Percentiles rank a stretch among this genome's conserved stretches.
Evolutionary conservation across 805 yeast species (phyloP).

Genomic region (Saccharomycopsis fibuligera): DNA sequence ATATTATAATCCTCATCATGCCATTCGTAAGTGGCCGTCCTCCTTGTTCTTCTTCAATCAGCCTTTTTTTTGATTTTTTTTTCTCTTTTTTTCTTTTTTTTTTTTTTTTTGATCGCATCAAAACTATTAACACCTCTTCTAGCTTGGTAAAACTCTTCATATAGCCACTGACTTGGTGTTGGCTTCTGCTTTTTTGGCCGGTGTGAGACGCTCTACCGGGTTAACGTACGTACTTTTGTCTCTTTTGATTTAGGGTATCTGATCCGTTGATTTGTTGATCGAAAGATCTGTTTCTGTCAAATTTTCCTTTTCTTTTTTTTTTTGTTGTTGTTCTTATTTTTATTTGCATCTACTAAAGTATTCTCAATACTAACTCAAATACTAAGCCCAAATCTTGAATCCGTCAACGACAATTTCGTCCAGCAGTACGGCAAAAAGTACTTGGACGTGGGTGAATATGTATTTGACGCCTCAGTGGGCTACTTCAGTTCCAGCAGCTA

Average conservation of each 20-base stretch:
- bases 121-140: neutral
- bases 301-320: too few relatives aligned
- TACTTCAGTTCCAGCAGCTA: conserved; percentile 65
- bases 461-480: conserved; percentile 66
- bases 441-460: conserved; percentile 78
- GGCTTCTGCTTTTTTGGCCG: conserved; percentile 51
- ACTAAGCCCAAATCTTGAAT: conserved; percentile 40
- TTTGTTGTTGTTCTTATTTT: neutral
- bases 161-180: conserved; percentile 8
- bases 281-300: too few relatives aligned
- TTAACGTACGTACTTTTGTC: conserved; percentile 30
- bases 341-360: too few relatives aligned
- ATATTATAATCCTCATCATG: too few relatives aligned
- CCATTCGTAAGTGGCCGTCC: too few relatives aligned
- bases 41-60: too few relatives aligned
- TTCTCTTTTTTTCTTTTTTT: neutral
- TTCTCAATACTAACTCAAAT: too few relatives aligned
- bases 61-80: too few relatives aligned
- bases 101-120: neutral
- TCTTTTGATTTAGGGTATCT: neutral
- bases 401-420: conserved; percentile 38
- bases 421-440: conserved; percentile 56
- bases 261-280: neutral
- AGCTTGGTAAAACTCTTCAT: conserved; percentile 9
- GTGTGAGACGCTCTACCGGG: conserved; percentile 68